Conservation (phyloP, 208 protist species). For the Trypanosoma rangeli region DNA sequence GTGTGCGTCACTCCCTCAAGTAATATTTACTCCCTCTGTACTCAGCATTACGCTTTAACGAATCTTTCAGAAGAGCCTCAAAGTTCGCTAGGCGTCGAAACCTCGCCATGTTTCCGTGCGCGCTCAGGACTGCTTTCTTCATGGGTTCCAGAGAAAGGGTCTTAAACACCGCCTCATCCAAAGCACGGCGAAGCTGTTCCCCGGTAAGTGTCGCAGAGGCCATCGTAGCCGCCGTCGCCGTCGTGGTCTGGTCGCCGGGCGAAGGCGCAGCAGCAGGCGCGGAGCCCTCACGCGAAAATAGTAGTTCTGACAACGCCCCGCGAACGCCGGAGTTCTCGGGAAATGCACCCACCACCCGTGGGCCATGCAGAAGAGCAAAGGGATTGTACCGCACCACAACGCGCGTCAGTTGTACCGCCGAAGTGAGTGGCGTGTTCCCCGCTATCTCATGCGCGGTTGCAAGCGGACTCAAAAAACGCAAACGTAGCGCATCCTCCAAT, state of each 20-base stretch:
- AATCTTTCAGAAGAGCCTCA: slow-evolving; percentile 51
- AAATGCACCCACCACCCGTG: slow-evolving; percentile 55
- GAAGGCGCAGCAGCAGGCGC: slow-evolving; percentile 18
- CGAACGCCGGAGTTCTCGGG: slow-evolving; percentile 37
- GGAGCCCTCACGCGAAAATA: slow-evolving; percentile 29
- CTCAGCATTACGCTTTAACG: slow-evolving; percentile 55
- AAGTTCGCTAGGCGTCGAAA: slow-evolving; percentile 42
- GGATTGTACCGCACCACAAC: slow-evolving; percentile 44
- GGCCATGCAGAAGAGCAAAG: slow-evolving; percentile 72
- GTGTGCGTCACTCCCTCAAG: slow-evolving; percentile 37
- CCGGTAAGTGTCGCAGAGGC: slow-evolving; percentile 18
- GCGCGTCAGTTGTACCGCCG: slow-evolving; percentile 6
- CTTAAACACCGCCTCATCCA: slow-evolving; percentile 49
- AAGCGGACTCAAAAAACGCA: slow-evolving; percentile 34
- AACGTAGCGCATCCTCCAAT: slow-evolving; percentile 16
- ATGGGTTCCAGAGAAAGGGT: slow-evolving; percentile 39
- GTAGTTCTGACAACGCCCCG: slow-evolving; percentile 23
- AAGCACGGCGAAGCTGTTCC: slow-evolving; percentile 33
- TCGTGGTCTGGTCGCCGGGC: neutral
- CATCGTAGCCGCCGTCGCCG: neutral
- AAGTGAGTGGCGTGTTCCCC: neutral
- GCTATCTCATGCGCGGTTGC: slow-evolving; percentile 12
- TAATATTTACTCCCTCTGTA: slow-evolving; percentile 63
- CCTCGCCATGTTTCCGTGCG: slow-evolving; percentile 36
- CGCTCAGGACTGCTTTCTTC: slow-evolving; percentile 37